Evolutionary conservation across 2,329 filamentous ascomycete genomes (phyloP).

Genomic region (Xylariales sp.): DNA sequence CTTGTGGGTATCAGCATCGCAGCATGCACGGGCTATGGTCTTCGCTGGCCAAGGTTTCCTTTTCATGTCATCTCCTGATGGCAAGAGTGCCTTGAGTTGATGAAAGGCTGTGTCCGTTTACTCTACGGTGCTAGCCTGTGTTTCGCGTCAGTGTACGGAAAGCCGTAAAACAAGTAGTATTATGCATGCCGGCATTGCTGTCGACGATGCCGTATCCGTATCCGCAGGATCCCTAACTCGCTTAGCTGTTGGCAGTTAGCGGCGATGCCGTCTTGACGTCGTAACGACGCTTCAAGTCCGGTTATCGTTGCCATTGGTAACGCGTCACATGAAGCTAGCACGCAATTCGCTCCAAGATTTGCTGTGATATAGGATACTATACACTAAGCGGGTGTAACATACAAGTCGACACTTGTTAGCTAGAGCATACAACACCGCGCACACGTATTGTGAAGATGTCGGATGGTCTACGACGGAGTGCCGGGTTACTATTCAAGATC

Average conservation of each 20-base stretch:
- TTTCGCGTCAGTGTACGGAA: conserved; percentile 7
- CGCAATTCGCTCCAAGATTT: not conserved
- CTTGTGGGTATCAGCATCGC: not conserved
- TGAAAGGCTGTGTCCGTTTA: conserved; percentile 13
- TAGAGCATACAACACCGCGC: not conserved
- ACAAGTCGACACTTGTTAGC: not conserved
- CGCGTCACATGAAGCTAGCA: not conserved
- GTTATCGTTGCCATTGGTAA: conserved; percentile 10
- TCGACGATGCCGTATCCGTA: conserved; percentile 17
- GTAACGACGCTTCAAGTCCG: not conserved
- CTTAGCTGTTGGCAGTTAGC: conserved; percentile 12
- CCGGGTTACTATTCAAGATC: not conserved
- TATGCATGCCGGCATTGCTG: conserved; percentile 7
- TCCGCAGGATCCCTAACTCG: conserved; percentile 19
- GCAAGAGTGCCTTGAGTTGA: not conserved
- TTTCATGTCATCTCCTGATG: not conserved
- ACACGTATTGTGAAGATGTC: not conserved
- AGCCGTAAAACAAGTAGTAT: conserved; percentile 20
- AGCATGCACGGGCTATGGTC: not conserved
- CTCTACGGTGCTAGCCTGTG: not conserved
- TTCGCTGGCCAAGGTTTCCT: not conserved
- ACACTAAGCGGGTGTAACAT: not conserved
- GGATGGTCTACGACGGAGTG: not conserved
- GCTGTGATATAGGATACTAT: not conserved
- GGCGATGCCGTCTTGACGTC: conserved; percentile 20